Conservation (phyloP, 441 rosid species). For the Erysimum cheiri region DNA sequence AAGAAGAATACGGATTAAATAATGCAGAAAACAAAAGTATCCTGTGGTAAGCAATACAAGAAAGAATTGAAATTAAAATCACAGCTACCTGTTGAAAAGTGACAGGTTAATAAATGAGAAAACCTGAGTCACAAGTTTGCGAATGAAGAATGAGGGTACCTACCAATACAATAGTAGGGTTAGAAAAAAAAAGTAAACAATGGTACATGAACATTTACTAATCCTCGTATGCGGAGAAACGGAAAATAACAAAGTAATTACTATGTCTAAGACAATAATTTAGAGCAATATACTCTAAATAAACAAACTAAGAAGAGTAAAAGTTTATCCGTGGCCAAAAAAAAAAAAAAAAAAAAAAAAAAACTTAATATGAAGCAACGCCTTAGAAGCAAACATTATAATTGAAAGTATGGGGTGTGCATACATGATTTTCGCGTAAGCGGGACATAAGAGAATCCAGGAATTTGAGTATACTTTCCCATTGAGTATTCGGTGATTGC, state of each 20-base stretch:
- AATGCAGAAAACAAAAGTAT: slow-evolving; percentile 33
- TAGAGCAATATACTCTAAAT: slow-evolving; percentile 12
- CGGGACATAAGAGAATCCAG: slow-evolving; percentile 88
- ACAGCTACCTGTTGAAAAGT: slow-evolving; percentile 88
- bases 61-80: slow-evolving; percentile 11
- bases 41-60: slow-evolving; percentile 4
- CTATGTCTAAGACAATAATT: neutral
- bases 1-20: slow-evolving; percentile 33
- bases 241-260: slow-evolving; percentile 4
- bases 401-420: slow-evolving; percentile 40
- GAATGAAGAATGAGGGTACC: slow-evolving; percentile 98
- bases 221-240: slow-evolving; percentile 23
- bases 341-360: neutral
- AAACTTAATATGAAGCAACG: neutral
- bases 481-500: slow-evolving; percentile 74
- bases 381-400: slow-evolving; percentile 29
- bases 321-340: neutral
- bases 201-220: slow-evolving; percentile 14
- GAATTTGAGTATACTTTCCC: slow-evolving; percentile 93
- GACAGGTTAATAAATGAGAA: slow-evolving; percentile 95
- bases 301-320: neutral
- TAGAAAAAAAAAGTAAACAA: slow-evolving; percentile 1
- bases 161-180: slow-evolving; percentile 45
- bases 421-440: slow-evolving; percentile 84
- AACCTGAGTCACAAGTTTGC: slow-evolving; percentile 95